Percentiles rank a stretch among this genome's conserved stretches.
Evolutionary conservation across 78 protist genomes (phyloP).

Genomic region (Isochrysis galbana): DNA sequence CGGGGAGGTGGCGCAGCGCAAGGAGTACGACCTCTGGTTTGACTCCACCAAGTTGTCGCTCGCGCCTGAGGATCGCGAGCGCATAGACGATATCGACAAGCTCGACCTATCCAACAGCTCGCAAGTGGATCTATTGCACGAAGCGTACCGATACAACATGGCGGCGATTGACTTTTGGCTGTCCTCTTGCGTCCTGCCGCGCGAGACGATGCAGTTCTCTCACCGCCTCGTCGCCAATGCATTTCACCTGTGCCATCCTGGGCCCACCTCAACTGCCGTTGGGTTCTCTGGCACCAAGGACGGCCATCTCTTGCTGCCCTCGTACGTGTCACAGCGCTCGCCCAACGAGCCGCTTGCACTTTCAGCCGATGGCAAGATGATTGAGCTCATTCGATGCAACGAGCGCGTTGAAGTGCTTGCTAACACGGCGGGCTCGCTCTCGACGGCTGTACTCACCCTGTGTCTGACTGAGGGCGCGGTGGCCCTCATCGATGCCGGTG

Average conservation of each 20-base stretch:
- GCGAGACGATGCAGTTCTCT: constrained; percentile 15
- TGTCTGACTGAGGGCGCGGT: background rate
- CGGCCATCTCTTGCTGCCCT: background rate
- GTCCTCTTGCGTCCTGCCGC: constrained; percentile 3
- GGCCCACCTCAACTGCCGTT: background rate
- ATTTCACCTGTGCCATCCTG: background rate
- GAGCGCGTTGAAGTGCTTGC: too few relatives aligned
- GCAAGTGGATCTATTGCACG: background rate
- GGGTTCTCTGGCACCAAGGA: constrained; percentile 44
- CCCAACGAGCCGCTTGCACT: background rate
- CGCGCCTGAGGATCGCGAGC: background rate
- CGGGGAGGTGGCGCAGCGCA: background rate
- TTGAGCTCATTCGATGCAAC: background rate
- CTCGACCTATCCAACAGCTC: background rate
- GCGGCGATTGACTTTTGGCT: constrained; percentile 18
- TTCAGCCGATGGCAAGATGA: constrained; percentile 31
- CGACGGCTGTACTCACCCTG: background rate
- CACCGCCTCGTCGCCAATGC: background rate
- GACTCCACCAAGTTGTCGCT: background rate
- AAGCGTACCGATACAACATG: background rate
- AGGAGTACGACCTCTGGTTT: background rate
- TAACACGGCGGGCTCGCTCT: too few relatives aligned
- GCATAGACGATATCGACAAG: background rate
- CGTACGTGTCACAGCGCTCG: background rate
- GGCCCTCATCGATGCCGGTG: background rate